A percentile compares a stretch with the other conserved stretches of the same genome.
Evolutionary conservation across 169 alveolate species (phyloP).

Genomic region (Plasmodium coatneyi): DNA sequence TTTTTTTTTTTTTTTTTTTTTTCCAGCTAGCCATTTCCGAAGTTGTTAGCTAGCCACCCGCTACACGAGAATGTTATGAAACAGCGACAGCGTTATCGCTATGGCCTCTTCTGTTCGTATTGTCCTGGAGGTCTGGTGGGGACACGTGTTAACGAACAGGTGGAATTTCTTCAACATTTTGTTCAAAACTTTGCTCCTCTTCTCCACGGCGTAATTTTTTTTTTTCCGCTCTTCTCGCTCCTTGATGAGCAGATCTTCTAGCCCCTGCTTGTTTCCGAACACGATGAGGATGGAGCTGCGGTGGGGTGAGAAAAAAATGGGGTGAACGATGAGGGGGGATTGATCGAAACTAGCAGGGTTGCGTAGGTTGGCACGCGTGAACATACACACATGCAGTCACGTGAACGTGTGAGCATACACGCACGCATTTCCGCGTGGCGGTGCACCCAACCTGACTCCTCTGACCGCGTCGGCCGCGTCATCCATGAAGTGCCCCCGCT

Average conservation of each 20-base stretch:
- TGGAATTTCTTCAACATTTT: slow-evolving; percentile 87
- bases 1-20: slow-evolving; percentile 1
- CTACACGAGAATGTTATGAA: slow-evolving; percentile 35
- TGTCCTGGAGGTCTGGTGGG: slow-evolving; percentile 94
- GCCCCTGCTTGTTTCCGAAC: slow-evolving; percentile 66
- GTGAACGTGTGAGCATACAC: not conserved
- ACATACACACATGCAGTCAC: not conserved
- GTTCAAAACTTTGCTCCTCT: slow-evolving; percentile 32
- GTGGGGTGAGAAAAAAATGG: not conserved
- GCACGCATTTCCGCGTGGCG: not conserved
- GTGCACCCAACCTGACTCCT: slow-evolving; percentile 3
- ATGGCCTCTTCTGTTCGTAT: slow-evolving; percentile 98
- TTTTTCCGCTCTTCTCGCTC: slow-evolving; percentile 31
- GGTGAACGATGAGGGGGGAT: not conserved
- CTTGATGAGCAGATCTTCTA: slow-evolving; percentile 36
- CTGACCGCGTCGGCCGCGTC: not conserved
- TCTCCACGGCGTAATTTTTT: slow-evolving; percentile 6
- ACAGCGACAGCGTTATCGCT: slow-evolving; percentile 87
- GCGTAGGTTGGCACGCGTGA: not conserved
- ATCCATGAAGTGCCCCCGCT: slow-evolving; percentile 19
- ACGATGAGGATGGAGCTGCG: slow-evolving; percentile 52
- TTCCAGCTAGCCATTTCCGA: not conserved
- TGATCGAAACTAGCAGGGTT: not conserved
- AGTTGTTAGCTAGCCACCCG: not conserved
- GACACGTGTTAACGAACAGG: slow-evolving; percentile 91